Conservation (phyloP, 1,284 basidiomycete species). For the Cryptococcus sp. region DNA sequence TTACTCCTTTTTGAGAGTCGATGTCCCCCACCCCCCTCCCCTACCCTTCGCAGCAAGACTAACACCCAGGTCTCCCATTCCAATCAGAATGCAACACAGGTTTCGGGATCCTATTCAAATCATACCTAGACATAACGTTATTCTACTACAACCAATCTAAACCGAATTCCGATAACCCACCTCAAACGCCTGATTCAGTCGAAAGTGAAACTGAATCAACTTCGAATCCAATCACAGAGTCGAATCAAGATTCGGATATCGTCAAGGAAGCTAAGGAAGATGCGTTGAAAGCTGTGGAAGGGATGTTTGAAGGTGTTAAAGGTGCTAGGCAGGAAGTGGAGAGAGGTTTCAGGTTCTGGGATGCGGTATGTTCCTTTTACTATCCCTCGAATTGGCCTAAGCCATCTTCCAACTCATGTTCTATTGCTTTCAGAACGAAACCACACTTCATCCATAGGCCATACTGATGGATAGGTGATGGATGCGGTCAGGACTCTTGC, state of each 20-base stretch:
- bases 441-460: conserved; percentile 82
- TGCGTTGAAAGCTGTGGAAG: conserved; percentile 86
- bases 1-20: too few species aligned
- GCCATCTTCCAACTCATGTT: background rate
- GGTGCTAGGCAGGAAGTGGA: conserved; percentile 80
- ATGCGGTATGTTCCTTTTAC: conserved; percentile 64
- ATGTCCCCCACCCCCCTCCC: background rate
- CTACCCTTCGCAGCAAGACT: conserved; percentile 41
- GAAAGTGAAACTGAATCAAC: too few species aligned
- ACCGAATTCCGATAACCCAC: too few species aligned
- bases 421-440: conserved; percentile 51
- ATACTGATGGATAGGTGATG: conserved; percentile 60
- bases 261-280: conserved; percentile 78
- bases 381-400: conserved; percentile 25
- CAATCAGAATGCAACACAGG: conserved; percentile 96
- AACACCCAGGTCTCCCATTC: conserved; percentile 63
- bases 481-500: background rate
- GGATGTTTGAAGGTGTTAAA: conserved; percentile 88
- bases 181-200: too few species aligned
- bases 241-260: conserved; percentile 62
- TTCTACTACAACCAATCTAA: conserved; percentile 58
- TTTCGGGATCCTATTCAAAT: conserved; percentile 95
- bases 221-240: conserved; percentile 60
- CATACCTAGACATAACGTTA: conserved; percentile 79
- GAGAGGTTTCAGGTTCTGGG: conserved; percentile 97